Base-by-base conservation (phyloP, 371 early-diverging fungal genomes). In the Gilbertella persicaria region DNA sequence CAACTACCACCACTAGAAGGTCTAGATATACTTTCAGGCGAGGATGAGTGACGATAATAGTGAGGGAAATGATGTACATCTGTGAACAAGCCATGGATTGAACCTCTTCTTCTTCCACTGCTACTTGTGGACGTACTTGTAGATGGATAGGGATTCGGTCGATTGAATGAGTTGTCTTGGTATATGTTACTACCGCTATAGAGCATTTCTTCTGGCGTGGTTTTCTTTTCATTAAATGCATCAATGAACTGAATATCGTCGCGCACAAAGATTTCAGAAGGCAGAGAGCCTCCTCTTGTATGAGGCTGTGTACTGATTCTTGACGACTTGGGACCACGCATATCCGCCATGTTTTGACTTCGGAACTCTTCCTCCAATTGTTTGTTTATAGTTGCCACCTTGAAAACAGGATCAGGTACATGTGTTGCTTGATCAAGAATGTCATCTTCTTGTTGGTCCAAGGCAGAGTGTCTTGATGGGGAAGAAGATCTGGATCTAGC, bases 401-500 rank as follows among this genome's bases (percentile, higher is more conserved):
- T 58, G 20, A 64, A 49, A 8, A 64, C 37, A 23, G 64, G 59
- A 42, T 64, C 59, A 35, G 17, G 29, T 8, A 64, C 64, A 45
- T 44, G 24, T 44, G 53, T 30, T n/a, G 39, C 21, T n/a, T 49
- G 45, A 9, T 53, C 64, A 24, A 26, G 25, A 12, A 38, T 29
- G n/a, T 45, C 45, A 19, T 45, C 20, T 7, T 38, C 23, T n/a
- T 38, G 28, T 29, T 21, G 20, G 1, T 47, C 43, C 4, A 29
- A 7, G 5, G 43, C 46, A 24, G 49, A 53, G 16, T 46, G 41
- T 60, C 68, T 63, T 19, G 67, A 57, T 4, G 68, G 74, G 0
- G 74, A 74, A 3, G 62, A 50, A 13, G 74, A 74, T 20, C 71
- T 59, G 5, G 71, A 70, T 23, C 68, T 53, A 29, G 51, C 50